phyloP scores from a whole-genome alignment of 2,329 filamentous ascomycete species.

The Akanthomyces muscarius region DNA sequence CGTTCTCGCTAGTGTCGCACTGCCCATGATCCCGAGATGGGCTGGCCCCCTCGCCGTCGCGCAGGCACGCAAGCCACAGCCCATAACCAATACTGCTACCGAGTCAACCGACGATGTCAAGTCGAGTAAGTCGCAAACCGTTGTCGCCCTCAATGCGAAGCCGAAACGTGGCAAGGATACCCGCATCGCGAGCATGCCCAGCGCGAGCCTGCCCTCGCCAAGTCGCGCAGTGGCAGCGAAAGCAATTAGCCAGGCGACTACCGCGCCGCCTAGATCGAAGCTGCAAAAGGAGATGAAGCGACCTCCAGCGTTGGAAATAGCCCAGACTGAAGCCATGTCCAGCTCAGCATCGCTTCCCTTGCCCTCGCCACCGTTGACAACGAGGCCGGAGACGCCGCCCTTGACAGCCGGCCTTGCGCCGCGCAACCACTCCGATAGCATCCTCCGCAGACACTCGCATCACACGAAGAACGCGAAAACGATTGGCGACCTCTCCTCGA shows the following conservation, averaged over 20 bases:
- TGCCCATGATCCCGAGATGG: constrained; percentile 72
- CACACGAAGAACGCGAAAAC: constrained; percentile 53
- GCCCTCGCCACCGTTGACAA: constrained; percentile 51
- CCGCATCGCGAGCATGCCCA: constrained; percentile 43
- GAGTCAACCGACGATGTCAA: constrained; percentile 47
- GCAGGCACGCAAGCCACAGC: constrained; percentile 71
- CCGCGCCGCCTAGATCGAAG: constrained; percentile 23
- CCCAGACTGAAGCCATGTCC: constrained; percentile 55
- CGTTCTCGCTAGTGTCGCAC: constrained; percentile 70
- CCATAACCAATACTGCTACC: constrained; percentile 27
- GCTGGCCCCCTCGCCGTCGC: constrained; percentile 77
- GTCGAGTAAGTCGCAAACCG: constrained; percentile 65
- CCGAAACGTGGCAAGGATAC: constrained; percentile 45
- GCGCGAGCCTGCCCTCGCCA: constrained; percentile 31
- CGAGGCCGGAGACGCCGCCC: constrained; percentile 54
- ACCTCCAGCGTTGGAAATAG: constrained; percentile 49
- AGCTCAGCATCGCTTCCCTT: constrained; percentile 66
- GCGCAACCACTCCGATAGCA: constrained; percentile 42
- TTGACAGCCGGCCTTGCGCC: constrained; percentile 46
- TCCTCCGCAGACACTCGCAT: constrained; percentile 58
- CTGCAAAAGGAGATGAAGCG: constrained; percentile 38
- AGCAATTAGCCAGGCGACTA: constrained; percentile 19
- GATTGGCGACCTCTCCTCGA: constrained; percentile 57
- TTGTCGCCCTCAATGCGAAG: constrained; percentile 47
- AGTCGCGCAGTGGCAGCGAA: constrained; percentile 24